Evolutionary conservation across 192 early-diverging fungal species (phyloP), one percentile per base, ranked within the genome.

Genomic region (Linnemannia zychae): DNA sequence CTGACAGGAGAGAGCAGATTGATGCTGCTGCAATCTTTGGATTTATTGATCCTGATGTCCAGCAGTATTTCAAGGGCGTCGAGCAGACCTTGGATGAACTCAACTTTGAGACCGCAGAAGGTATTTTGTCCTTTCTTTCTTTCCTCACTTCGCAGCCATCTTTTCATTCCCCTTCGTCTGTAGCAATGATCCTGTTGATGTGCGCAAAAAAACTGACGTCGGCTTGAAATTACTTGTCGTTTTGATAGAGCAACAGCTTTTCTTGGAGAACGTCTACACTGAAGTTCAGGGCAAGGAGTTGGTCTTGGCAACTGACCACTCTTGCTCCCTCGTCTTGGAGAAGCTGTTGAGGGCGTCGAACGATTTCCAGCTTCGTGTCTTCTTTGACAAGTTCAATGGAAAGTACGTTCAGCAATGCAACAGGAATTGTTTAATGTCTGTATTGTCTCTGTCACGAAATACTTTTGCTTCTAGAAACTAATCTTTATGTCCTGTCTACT

Each of bases 211-310:
- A 33, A 47, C 71, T 33, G 49, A 28, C 52, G 7, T 75, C 22
- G 0, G 0, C 17, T 33, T 17, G 37, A 69, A 44, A 28, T 37
- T 7, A 22, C 28, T 4, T 66, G 17, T 67, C 7, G 47, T 11
- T 4, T 44, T 70, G 18, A 15, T 79, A 92, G 92, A 93, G 69
- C 92, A 89, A 71, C 87, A 89, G 37, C 78, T 95, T n/a, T 95
- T 97, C 81, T 78, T 97, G 72, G 88, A 91, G 65, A 96, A 96
- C 81, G 93, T 96, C 17, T 97, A 93, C 76, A 81, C 79, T 6
- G 96, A 96, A 86, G 88, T 96, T 17, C 91, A 95, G 50, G 92
- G 90, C 49, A 95, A 94, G 72, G 96, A 97, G 76, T 71, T 94
- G 17, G 87, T 93, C 38, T 79, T 97, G 11, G 94, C 95, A 5